Conservation (phyloP, 1,139 yeast genomes). For the Suhomyces ambrosiae region DNA sequence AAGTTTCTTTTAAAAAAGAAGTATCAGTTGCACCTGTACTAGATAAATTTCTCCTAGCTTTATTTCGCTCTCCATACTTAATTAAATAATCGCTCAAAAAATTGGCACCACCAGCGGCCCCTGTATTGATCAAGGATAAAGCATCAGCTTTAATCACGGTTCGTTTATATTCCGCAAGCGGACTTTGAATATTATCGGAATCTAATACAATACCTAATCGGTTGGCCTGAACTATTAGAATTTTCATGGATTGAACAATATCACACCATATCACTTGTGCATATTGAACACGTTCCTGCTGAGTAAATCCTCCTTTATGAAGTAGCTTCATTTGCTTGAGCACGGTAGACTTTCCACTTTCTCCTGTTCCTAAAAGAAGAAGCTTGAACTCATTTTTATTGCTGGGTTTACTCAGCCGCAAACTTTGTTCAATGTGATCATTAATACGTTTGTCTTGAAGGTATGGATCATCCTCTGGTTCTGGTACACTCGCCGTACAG, state of each 20-base stretch:
- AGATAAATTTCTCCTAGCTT: conserved; percentile 48
- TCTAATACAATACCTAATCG: conserved; percentile 59
- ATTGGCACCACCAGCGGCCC: conserved; percentile 67
- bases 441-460: conserved; percentile 54
- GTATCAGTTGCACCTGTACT: conserved; percentile 55
- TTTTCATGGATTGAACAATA: conserved; percentile 85
- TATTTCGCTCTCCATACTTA: conserved; percentile 59
- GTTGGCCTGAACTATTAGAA: conserved; percentile 71
- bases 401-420: conserved; percentile 55
- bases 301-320: conserved; percentile 84
- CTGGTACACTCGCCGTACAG: conserved; percentile 61
- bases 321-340: conserved; percentile 84
- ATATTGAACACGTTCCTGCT: conserved; percentile 78
- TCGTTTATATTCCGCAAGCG: conserved; percentile 49
- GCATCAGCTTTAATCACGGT: conserved; percentile 59
- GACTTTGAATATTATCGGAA: conserved; percentile 56
- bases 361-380: conserved; percentile 88
- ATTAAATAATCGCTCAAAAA: conserved; percentile 66
- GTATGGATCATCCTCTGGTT: conserved; percentile 52
- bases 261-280: conserved; percentile 95
- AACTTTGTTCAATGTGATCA: conserved; percentile 68
- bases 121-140: conserved; percentile 61
- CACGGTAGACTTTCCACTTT: conserved; percentile 95
- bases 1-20: conserved; percentile 6
- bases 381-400: conserved; percentile 59